Percentiles rank a stretch among this genome's conserved stretches.
Evolutionary conservation across 1,284 basidiomycete species (phyloP).

Genomic region (Abortiporus biennis): DNA sequence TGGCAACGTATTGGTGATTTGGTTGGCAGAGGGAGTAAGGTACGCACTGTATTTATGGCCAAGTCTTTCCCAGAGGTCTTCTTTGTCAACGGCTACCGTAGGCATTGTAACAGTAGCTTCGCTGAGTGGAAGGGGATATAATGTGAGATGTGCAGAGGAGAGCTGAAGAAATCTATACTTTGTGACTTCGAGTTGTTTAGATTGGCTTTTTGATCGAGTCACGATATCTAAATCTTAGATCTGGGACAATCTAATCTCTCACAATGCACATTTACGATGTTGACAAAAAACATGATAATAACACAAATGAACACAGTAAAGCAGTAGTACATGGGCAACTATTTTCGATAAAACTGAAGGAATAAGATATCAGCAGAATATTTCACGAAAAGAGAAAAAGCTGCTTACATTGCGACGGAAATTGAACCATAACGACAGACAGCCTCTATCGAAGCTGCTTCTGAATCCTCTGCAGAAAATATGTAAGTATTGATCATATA

Average conservation of each 20-base stretch:
- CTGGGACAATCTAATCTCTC: no score
- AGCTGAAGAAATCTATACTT: no score
- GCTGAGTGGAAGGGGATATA: neutral
- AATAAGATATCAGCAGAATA: constrained; percentile 13
- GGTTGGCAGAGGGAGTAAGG: constrained; percentile 4
- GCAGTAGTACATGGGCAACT: neutral
- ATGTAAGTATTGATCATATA: constrained; percentile 9
- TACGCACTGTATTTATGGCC: constrained; percentile 78
- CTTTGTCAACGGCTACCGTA: constrained; percentile 93
- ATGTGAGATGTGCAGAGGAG: neutral
- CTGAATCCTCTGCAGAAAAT: constrained; percentile 60
- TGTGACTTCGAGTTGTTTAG: no score
- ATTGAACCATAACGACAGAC: constrained; percentile 82
- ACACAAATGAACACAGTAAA: neutral
- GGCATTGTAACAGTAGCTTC: constrained; percentile 54
- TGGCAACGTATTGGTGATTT: constrained; percentile 6
- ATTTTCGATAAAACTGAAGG: constrained; percentile 64
- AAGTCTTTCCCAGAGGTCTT: constrained; percentile 86
- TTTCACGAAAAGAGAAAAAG: constrained; percentile 3
- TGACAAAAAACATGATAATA: neutral
- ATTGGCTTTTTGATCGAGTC: no score
- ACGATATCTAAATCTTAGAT: no score
- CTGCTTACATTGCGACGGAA: constrained; percentile 77
- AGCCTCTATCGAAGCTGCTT: constrained; percentile 83
- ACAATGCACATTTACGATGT: neutral